Conservation (phyloP, 2,329 filamentous ascomycete species). For the Trichoderma endophyticum region DNA sequence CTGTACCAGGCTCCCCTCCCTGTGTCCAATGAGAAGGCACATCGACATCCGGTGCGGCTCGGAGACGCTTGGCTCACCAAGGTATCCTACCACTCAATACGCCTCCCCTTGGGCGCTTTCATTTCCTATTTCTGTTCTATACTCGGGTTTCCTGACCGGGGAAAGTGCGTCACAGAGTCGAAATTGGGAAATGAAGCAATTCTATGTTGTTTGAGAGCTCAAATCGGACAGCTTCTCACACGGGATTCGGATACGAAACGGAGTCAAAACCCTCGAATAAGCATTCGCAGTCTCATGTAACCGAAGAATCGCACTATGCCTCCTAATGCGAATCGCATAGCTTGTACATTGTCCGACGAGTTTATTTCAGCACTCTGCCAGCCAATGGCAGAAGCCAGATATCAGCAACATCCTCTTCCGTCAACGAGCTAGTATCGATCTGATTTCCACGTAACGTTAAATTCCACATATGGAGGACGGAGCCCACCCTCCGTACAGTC, state of each 20-base stretch:
- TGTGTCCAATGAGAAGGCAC: background rate
- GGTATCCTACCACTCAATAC: background rate
- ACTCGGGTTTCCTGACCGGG: background rate
- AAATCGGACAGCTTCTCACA: background rate
- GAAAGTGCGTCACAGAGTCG: background rate
- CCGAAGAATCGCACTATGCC: background rate
- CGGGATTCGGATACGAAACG: background rate
- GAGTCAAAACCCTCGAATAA: background rate
- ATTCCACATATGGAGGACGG: conserved; percentile 4
- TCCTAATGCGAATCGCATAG: background rate
- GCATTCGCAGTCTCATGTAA: background rate
- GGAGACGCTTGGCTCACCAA: background rate
- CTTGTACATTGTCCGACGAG: background rate
- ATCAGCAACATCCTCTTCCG: background rate
- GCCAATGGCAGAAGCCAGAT: background rate
- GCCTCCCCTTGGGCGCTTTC: background rate
- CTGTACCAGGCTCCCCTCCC: background rate
- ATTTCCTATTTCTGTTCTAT: background rate
- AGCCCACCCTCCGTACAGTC: background rate
- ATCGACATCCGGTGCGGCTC: conserved; percentile 7
- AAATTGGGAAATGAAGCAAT: background rate
- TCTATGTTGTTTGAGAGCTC: background rate
- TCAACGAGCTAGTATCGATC: background rate
- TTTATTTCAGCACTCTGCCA: background rate
- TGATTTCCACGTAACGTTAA: conserved; percentile 10